Base-by-base conservation (phyloP, 2,329 filamentous ascomycete genomes). In the Cryphonectria nitschkei region DNA sequence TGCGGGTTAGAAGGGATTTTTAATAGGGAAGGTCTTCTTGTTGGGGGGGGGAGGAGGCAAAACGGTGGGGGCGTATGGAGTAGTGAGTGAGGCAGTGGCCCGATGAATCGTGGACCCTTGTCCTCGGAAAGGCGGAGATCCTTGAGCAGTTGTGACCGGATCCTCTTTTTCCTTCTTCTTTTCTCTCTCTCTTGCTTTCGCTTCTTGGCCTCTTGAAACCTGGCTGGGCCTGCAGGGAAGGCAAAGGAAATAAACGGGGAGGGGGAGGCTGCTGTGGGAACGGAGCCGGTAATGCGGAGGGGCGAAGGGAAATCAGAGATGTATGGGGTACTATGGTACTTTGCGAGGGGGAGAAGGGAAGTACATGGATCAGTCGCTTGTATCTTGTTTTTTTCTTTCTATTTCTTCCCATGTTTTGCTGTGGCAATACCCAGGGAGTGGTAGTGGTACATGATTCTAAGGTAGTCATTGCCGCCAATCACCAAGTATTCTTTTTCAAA, bases 21-120 rank as follows among this genome's bases (percentile, higher is more conserved):
- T 67, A 66, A 56, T 54, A 34, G 64, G 50, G 50, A 52, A 67
- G 54, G 65, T 13, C 37, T 43, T 67, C 65, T 54, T 66, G 46
- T 66, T 66, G 64, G 61, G 61, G 61, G 32, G 32, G 64, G 50
- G 63, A 39, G 16, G 63, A 43, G 64, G 64, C 65, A 67, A 67
- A 67, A 67, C 39, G 39, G 65, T 32, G 50, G 65, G 65, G 65
- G 54, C 39, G 39, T 46, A 58, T 43, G 37, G 56, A 67, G 29
- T 32, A 41, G 29, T 43, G 43, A 65, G 52, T 58, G 54, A 22
- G 54, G 22, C 34, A 60, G 52, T 67, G 52, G 65, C 65, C 54
- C 65, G 65, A 67, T 41, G 65, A 58, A 56, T 66, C 41, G 63
- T 52, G 37, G 52, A 58, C 65, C 65, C 65, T 46, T 43, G 50